Percentiles rank a stretch among this genome's conserved stretches.
These are phyloP conservation scores for Pseudocercospora fuligena DNA, from an alignment of 2,329 filamentous ascomycete species.

Conservation along the genomic window DNA sequence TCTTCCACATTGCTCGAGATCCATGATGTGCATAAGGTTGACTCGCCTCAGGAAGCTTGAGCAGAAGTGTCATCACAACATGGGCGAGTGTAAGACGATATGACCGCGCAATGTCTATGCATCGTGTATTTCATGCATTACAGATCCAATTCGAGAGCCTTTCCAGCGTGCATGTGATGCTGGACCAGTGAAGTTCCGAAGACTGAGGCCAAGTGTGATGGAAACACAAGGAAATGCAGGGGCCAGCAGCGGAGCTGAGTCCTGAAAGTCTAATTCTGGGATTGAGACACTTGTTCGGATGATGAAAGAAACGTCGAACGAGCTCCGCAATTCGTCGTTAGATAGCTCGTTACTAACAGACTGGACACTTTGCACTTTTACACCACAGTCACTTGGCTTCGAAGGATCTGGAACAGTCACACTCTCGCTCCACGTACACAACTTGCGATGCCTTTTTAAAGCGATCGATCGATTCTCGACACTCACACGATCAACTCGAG, in stretches of 20 bases:
- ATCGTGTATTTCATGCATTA: too few species aligned
- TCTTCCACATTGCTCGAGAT: too few species aligned
- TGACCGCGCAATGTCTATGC: too few species aligned
- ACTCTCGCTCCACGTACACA: neutral
- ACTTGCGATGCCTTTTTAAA: conserved; percentile 6
- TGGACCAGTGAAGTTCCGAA: neutral
- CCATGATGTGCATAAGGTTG: too few species aligned
- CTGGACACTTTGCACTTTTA: conserved; percentile 1
- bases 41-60: too few species aligned
- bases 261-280: conserved; percentile 1
- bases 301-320: neutral
- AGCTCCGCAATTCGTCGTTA: neutral
- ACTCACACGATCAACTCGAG: conserved; percentile 3
- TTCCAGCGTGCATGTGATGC: neutral
- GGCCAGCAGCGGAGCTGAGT: neutral
- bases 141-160: too few species aligned
- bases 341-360: neutral
- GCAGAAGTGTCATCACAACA: too few species aligned
- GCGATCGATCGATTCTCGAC: neutral
- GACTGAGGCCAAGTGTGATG: neutral
- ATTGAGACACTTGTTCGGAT: neutral
- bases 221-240: neutral
- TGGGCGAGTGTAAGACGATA: too few species aligned
- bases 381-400: neutral
- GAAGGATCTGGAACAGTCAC: conserved; percentile 8